Base-by-base conservation (phyloP, 345 rosid species). In the Populus ilicifolia region DNA sequence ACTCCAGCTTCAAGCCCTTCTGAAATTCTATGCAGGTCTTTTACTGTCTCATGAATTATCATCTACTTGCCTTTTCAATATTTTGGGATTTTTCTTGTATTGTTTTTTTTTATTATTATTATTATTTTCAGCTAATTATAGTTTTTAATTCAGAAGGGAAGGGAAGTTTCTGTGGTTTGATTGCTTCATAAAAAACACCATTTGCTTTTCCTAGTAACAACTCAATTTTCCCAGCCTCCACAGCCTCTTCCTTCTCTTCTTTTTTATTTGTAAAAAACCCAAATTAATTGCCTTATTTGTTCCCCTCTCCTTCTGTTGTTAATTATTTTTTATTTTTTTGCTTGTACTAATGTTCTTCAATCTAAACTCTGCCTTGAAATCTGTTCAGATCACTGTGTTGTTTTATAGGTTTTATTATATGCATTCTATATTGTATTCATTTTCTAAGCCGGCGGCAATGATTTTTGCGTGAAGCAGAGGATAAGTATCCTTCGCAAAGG, bases 1-100 rank as follows among this genome's bases (percentile, higher is more conserved):
- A 25, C 79, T 73, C 54, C 98, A 92, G 86, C 88, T 89, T 85
- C 81, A 87, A 82, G 89, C 92, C 63, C 96, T 96, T 48, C 91
- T 89, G 82, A 75, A 78, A 63, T 85, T 88, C 75, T 95, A 89
- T 83, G 83, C 86, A 63, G 93, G 98, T 93, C 62, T 29, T 18
- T 69, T 44, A 44, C 50, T 13, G 13, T 44, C 50, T 44, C 14
- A 12, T 44, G 50, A 44, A 44, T 44, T 44, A 44, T 14, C 50
- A 14, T 13, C 50, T 44, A 44, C 50, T 5, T 44, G 12, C 17
- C 50, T 44, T 44, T 44, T 46, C 50, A 13, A 46, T 14, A 46
- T 46, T 13, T 13, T 13, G 18, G 5, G 11, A 13, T 13, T 13
- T 46, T 41, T 41, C 44, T 41, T 41, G 44, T 10, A 41, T 41